Percentiles rank a stretch among this genome's conserved stretches.
Conservation (phyloP, 768 basidiomycete species). For the Trametes elegans region DNA sequence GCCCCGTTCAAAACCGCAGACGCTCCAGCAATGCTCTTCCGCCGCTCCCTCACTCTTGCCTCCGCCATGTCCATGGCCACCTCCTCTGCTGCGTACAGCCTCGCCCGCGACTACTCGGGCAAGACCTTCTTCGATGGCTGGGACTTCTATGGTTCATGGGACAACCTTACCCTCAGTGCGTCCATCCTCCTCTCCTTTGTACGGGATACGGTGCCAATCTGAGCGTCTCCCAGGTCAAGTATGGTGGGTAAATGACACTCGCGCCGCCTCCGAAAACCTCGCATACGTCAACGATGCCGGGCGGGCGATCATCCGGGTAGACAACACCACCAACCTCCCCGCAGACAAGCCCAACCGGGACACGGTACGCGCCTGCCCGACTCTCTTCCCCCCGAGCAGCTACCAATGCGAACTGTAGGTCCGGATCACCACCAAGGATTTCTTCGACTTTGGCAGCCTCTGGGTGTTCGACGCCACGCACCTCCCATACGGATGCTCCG, state of each 20-base stretch:
- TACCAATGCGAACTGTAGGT: constrained; percentile 29
- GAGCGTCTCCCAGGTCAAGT: constrained; percentile 49
- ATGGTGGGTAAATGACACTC: constrained; percentile 50
- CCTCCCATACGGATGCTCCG: constrained; percentile 59
- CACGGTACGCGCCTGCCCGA: constrained; percentile 44
- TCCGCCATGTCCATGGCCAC: constrained; percentile 5
- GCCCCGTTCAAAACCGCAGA: not conserved
- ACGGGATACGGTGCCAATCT: not conserved
- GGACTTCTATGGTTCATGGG: constrained; percentile 42
- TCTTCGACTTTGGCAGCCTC: constrained; percentile 43
- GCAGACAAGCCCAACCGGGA: constrained; percentile 49
- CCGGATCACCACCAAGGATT: constrained; percentile 43
- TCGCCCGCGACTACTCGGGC: constrained; percentile 40
- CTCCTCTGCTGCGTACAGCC: constrained; percentile 27
- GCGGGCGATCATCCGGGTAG: constrained; percentile 71
- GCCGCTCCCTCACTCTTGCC: not conserved
- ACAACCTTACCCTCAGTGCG: constrained; percentile 39
- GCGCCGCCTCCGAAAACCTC: constrained; percentile 47
- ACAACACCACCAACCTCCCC: constrained; percentile 59
- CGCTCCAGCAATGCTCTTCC: constrained; percentile 3
- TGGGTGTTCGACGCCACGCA: constrained; percentile 47
- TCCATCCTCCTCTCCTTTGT: not conserved
- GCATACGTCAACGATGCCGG: constrained; percentile 60
- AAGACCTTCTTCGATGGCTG: constrained; percentile 43
- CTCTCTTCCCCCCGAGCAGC: not conserved